Evolutionary conservation across 1,139 yeast species (phyloP).

Genomic region (Geotrichum klebahnii): DNA sequence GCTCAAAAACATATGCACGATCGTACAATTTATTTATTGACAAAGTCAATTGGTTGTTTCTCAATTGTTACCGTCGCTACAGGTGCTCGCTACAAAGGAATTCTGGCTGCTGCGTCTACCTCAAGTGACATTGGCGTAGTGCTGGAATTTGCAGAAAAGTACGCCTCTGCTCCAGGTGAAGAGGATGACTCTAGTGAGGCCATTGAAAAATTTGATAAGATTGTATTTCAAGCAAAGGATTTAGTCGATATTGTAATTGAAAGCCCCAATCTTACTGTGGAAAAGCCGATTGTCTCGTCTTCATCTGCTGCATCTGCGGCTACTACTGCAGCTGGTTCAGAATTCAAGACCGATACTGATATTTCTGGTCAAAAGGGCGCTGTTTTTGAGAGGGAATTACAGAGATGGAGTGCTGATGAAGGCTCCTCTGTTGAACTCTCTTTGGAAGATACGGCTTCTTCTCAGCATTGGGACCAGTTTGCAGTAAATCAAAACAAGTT

Average conservation of each 20-base stretch:
- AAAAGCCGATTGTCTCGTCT: slow-evolving; percentile 20
- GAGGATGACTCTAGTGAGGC: slow-evolving; percentile 36
- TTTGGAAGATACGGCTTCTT: slow-evolving; percentile 40
- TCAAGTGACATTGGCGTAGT: slow-evolving; percentile 50
- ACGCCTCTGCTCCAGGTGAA: slow-evolving; percentile 40
- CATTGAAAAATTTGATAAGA: slow-evolving; percentile 44
- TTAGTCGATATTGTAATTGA: slow-evolving; percentile 57
- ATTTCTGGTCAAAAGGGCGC: slow-evolving; percentile 51
- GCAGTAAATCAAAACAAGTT: slow-evolving; percentile 82
- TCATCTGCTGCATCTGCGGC: slow-evolving; percentile 22
- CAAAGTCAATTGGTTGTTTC: slow-evolving; percentile 54
- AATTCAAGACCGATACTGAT: slow-evolving; percentile 79
- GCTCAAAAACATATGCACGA: slow-evolving; percentile 43
- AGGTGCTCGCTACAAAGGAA: slow-evolving; percentile 61
- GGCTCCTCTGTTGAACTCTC: slow-evolving; percentile 35
- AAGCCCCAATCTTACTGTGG: slow-evolving; percentile 43
- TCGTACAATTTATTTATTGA: slow-evolving; percentile 48
- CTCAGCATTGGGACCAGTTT: slow-evolving; percentile 80
- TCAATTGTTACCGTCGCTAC: slow-evolving; percentile 60
- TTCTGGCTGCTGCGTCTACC: slow-evolving; percentile 47
- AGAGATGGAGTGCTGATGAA: slow-evolving; percentile 81
- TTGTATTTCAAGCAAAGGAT: slow-evolving; percentile 57
- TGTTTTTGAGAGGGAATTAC: slow-evolving; percentile 63
- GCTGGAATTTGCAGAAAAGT: slow-evolving; percentile 49
- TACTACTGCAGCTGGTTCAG: slow-evolving; percentile 13